These are phyloP conservation scores for Zoysia japonica DNA, from an alignment of 176 grass and related monocot species.

Conservation along the genomic window DNA sequence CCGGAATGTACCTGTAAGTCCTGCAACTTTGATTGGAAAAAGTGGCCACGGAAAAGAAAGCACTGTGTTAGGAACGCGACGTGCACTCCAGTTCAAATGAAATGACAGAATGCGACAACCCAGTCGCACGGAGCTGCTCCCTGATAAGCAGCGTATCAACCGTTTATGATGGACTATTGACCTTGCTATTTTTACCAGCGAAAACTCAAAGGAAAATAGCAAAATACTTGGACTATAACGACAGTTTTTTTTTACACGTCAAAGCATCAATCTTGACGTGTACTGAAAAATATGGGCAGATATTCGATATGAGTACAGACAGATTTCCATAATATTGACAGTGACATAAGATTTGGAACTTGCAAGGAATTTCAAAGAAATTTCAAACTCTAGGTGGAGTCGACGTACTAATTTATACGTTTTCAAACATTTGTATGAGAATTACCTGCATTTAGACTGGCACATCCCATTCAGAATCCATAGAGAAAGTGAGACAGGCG, in stretches of 20 bases:
- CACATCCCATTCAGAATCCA: conserved; percentile 5
- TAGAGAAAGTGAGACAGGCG: neutral
- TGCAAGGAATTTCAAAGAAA: neutral
- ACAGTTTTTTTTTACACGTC: neutral
- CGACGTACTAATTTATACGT: neutral
- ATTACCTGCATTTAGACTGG: neutral
- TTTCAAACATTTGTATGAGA: neutral
- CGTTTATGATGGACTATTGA: conserved; percentile 13
- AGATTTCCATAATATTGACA: neutral
- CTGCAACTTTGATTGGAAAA: conserved; percentile 20
- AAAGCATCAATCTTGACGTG: neutral
- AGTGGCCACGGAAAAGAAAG: neutral
- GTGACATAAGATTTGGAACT: neutral
- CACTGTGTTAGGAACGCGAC: neutral
- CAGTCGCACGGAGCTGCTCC: conserved; percentile 19
- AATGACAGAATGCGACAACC: conserved; percentile 5
- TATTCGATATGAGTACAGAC: neutral
- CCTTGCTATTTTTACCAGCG: neutral
- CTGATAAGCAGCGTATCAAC: conserved; percentile 30
- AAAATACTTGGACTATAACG: neutral
- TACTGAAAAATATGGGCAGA: neutral
- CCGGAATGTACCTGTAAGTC: conserved; percentile 9
- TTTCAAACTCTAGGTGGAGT: neutral
- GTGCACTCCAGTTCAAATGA: neutral
- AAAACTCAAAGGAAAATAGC: conserved; percentile 18